These are phyloP conservation scores for Ocimum tenuiflorum DNA, from an alignment of 257 asterid genomes.

Conservation along the genomic window DNA sequence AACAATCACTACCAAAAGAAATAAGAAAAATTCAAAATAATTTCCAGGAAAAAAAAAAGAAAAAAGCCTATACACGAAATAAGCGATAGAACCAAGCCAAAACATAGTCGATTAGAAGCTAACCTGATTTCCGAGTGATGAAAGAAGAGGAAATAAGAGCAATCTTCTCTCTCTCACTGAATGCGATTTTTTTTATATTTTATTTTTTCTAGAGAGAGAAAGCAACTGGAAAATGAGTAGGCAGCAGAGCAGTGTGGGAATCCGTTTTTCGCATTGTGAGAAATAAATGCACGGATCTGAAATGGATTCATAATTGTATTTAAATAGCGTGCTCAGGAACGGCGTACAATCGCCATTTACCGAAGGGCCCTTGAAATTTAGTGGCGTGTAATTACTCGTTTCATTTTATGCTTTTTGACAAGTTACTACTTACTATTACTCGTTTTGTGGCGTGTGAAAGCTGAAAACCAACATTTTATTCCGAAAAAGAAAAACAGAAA, in stretches of 20 bases:
- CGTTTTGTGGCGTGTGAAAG: no score
- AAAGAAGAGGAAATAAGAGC: slow-evolving; percentile 1
- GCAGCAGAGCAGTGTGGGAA: neutral
- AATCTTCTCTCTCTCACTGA: slow-evolving; percentile 12
- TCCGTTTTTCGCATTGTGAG: slow-evolving; percentile 15
- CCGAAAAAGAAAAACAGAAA: no score
- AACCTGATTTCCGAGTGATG: slow-evolving; percentile 24
- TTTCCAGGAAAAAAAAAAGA: neutral
- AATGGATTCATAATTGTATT: slow-evolving; percentile 34
- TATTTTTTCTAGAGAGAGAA: no score
- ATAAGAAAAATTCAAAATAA: neutral
- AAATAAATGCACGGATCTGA: slow-evolving; percentile 38
- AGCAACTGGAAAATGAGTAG: neutral
- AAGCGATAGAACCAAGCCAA: neutral
- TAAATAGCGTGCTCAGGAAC: slow-evolving; percentile 34
- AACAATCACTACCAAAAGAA: slow-evolving; percentile 3
- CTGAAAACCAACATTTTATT: no score
- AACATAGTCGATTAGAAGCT: neutral
- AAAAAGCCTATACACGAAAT: neutral
- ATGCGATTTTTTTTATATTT: no score
- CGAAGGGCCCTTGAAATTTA: no score
- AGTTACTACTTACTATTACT: no score
- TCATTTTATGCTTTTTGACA: no score
- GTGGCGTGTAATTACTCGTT: no score
- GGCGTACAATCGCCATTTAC: no score